These are phyloP conservation scores for Wickerhamomyces subpelliculosus DNA, from an alignment of 805 yeast genomes.

Conservation along the genomic window DNA sequence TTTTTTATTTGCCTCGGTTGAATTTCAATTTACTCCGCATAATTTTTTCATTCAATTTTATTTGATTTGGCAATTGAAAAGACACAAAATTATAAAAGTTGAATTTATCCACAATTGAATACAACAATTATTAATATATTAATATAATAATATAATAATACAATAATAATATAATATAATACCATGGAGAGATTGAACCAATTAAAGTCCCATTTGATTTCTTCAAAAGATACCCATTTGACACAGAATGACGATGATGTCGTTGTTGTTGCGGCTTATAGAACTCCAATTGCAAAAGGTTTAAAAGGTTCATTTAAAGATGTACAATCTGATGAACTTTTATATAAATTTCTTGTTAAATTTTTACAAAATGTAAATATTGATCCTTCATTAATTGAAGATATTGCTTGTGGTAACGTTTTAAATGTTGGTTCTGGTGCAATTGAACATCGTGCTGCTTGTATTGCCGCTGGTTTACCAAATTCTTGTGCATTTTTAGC, in stretches of 20 bases:
- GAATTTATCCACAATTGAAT: neutral
- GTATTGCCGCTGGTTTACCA: slow-evolving; percentile 87
- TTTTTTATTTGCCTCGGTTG: too few species aligned
- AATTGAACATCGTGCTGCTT: slow-evolving; percentile 89
- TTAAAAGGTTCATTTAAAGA: slow-evolving; percentile 84
- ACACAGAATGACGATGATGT: slow-evolving; percentile 54
- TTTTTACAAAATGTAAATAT: slow-evolving; percentile 48
- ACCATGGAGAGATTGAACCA: slow-evolving; percentile 32
- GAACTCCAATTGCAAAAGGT: slow-evolving; percentile 87
- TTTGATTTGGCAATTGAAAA: too few species aligned
- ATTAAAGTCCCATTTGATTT: slow-evolving; percentile 24
- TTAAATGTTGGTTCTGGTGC: slow-evolving; percentile 92
- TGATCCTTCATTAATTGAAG: slow-evolving; percentile 61
- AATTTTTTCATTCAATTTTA: too few species aligned
- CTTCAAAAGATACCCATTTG: slow-evolving; percentile 4
- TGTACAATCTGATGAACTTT: slow-evolving; percentile 71
- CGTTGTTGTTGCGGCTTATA: slow-evolving; percentile 82
- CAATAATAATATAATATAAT: too few species aligned
- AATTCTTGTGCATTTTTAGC: slow-evolving; percentile 72
- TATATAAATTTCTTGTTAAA: slow-evolving; percentile 56
- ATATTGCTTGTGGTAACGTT: slow-evolving; percentile 87
- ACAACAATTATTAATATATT: neutral
- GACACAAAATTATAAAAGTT: too few species aligned
- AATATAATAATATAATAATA: too few species aligned
- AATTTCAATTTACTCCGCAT: too few species aligned